Percentiles rank a stretch among this genome's conserved stretches.
These are phyloP conservation scores for Blastocystis sp. DNA, from an alignment of 352 stramenopile genomes.

Conservation along the genomic window DNA sequence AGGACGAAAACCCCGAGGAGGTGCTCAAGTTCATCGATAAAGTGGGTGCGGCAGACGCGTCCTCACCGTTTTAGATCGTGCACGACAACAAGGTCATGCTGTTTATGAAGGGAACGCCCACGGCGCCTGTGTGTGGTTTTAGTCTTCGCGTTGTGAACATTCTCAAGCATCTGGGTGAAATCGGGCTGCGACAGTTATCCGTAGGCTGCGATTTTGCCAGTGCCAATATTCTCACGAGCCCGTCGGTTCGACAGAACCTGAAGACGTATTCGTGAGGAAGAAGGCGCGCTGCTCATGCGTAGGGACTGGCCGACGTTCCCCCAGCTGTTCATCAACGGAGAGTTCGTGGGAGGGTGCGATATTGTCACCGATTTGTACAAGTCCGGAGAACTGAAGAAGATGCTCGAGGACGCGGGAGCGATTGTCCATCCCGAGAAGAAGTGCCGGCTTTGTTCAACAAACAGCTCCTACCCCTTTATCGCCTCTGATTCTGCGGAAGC, in stretches of 20 bases:
- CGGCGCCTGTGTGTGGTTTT: conserved; percentile 83
- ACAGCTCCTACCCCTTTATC: conserved; percentile 38
- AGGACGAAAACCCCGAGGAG: conserved; percentile 71
- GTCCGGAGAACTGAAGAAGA: conserved; percentile 81
- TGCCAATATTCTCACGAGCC: conserved; percentile 84
- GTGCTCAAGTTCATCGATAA: conserved; percentile 68
- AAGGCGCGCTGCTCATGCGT: conserved; percentile 33
- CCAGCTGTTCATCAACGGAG: conserved; percentile 85
- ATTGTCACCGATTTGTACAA: conserved; percentile 87
- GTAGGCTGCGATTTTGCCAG: conserved; percentile 84
- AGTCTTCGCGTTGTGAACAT: conserved; percentile 85
- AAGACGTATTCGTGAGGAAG: conserved; percentile 85
- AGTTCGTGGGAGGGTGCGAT: conserved; percentile 85
- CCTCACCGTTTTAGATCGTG: conserved; percentile 32
- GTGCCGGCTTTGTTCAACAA: conserved; percentile 7
- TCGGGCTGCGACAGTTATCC: neutral
- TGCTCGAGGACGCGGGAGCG: conserved; percentile 75
- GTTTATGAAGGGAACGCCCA: conserved; percentile 86
- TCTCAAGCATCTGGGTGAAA: conserved; percentile 74
- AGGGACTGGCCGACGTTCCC: conserved; percentile 87
- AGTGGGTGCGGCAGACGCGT: neutral
- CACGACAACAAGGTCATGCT: conserved; percentile 80
- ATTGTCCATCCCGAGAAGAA: conserved; percentile 39
- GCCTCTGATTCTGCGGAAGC: conserved; percentile 57
- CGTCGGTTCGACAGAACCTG: conserved; percentile 83